Conservation (phyloP, 768 basidiomycete genomes). For the Mycena galopus region DNA sequence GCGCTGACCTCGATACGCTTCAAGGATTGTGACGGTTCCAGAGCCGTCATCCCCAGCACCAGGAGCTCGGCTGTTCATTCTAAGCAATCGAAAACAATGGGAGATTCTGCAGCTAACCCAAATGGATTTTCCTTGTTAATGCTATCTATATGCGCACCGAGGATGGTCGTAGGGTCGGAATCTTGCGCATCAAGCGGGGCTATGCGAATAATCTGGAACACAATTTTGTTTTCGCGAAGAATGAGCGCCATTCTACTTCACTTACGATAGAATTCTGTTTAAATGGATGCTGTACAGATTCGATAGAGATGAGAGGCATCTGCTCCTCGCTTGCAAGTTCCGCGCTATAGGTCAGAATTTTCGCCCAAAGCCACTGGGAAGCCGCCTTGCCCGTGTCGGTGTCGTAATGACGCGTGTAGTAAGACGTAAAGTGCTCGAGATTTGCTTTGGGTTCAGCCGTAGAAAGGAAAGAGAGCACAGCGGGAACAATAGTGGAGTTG, state of each 20-base stretch:
- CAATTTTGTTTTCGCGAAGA: not conserved
- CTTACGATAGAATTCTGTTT: constrained; percentile 36
- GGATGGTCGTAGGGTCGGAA: constrained; percentile 32
- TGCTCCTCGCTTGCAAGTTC: constrained; percentile 26
- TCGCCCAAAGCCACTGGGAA: constrained; percentile 30
- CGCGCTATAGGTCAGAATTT: constrained; percentile 23
- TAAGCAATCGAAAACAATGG: not conserved
- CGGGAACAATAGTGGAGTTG: constrained; percentile 29
- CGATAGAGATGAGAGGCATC: constrained; percentile 18
- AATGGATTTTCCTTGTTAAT: constrained; percentile 37
- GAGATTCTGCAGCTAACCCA: not conserved
- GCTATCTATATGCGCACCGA: constrained; percentile 45
- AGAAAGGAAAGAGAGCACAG: constrained; percentile 17
- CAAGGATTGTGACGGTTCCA: constrained; percentile 47
- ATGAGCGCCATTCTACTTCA: not conserved
- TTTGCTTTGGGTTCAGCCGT: constrained; percentile 57
- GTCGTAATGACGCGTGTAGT: constrained; percentile 62
- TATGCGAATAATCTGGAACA: constrained; percentile 26
- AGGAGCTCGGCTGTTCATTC: constrained; percentile 37
- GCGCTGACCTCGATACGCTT: constrained; percentile 43
- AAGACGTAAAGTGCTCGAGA: constrained; percentile 62
- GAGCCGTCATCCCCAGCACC: constrained; percentile 56
- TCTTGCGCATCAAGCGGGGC: not conserved
- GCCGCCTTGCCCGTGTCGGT: constrained; percentile 20
- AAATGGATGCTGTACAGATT: constrained; percentile 26